phyloP scores from a whole-genome alignment of 176 grass and related monocot genomes.

The Ampelocalamus luodianensis region DNA sequence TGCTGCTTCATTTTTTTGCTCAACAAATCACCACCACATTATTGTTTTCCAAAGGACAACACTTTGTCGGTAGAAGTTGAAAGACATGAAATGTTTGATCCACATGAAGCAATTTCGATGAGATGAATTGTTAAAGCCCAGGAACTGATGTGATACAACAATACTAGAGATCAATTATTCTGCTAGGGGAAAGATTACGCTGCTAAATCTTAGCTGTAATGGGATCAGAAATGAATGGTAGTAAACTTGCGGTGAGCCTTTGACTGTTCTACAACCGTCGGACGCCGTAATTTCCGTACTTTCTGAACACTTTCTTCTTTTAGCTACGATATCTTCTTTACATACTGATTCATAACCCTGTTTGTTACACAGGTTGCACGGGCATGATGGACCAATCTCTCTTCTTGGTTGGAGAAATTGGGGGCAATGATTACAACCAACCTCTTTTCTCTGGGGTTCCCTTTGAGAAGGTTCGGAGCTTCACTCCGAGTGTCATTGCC shows the following conservation, averaged over 20 bases:
- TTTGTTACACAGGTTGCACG: constrained; percentile 41
- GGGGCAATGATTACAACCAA: constrained; percentile 93
- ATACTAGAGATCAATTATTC: constrained; percentile 3
- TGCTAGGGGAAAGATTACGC: constrained; percentile 1
- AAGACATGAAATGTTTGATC: background rate
- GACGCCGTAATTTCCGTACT: background rate
- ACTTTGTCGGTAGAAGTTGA: background rate
- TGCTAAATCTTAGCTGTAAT: constrained; percentile 24
- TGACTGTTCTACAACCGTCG: background rate
- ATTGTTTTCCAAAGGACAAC: background rate
- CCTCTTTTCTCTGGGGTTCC: constrained; percentile 44
- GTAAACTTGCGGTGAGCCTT: background rate
- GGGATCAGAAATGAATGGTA: background rate
- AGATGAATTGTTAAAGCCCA: constrained; percentile 14
- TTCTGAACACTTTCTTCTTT: background rate
- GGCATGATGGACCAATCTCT: constrained; percentile 57
- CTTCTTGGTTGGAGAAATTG: constrained; percentile 89
- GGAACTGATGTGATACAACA: constrained; percentile 27
- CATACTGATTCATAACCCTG: background rate
- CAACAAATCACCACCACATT: background rate
- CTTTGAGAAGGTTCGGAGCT: constrained; percentile 65
- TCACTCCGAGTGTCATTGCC: constrained; percentile 65
- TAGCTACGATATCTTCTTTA: constrained; percentile 15
- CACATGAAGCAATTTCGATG: background rate
- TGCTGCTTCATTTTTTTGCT: background rate